Percentiles rank a stretch among this genome's conserved stretches.
These are phyloP conservation scores for Fusarium algeriense DNA, from an alignment of 2,329 filamentous ascomycete genomes.

Conservation along the genomic window DNA sequence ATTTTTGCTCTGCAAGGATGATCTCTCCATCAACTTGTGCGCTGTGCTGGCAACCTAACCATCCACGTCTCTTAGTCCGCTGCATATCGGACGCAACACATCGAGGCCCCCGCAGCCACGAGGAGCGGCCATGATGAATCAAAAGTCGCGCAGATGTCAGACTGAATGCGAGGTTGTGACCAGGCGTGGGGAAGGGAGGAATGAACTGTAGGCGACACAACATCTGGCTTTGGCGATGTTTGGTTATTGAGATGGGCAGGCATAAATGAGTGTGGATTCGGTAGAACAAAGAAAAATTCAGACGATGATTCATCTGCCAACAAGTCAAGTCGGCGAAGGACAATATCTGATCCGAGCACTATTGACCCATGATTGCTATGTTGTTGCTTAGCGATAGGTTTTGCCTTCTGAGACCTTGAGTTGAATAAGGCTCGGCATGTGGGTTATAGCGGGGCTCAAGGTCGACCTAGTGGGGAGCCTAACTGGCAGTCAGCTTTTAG, in stretches of 20 bases:
- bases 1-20: conserved; percentile 34
- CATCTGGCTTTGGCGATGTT: conserved; percentile 18
- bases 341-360: conserved; percentile 35
- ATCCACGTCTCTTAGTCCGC: conserved; percentile 30
- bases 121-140: conserved; percentile 4
- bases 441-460: conserved; percentile 17
- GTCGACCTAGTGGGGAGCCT: conserved; percentile 15
- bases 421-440: conserved; percentile 25
- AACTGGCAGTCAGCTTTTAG: conserved; percentile 30
- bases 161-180: conserved; percentile 6
- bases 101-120: conserved; percentile 31
- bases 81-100: conserved; percentile 29
- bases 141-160: conserved; percentile 45
- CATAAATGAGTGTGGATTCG: conserved; percentile 1
- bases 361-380: conserved; percentile 8
- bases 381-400: neutral
- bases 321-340: conserved; percentile 6
- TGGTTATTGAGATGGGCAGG: conserved; percentile 4
- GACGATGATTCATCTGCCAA: neutral
- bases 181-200: neutral
- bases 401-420: neutral
- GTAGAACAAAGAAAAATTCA: conserved; percentile 29
- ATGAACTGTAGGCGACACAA: conserved; percentile 4
- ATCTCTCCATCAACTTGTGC: conserved; percentile 31
- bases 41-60: conserved; percentile 35